These are phyloP conservation scores for Backusella sp. DNA, from an alignment of 192 early-diverging fungal genomes.

Conservation along the genomic window DNA sequence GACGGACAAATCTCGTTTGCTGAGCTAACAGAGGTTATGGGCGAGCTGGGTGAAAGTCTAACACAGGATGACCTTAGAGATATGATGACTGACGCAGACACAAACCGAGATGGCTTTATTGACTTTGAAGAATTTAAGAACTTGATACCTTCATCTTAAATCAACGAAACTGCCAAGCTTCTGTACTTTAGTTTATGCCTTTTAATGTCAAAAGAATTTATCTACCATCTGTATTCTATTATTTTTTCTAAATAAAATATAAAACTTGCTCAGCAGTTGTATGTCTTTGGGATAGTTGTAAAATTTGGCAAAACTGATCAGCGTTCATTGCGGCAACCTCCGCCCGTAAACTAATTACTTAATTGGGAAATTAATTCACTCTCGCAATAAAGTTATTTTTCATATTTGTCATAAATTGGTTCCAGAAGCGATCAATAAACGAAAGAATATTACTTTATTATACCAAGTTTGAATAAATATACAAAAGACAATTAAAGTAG, in stretches of 20 bases:
- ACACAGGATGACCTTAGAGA: conserved; percentile 19
- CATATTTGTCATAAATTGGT: not conserved
- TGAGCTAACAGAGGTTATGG: conserved; percentile 30
- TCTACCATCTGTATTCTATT: not conserved
- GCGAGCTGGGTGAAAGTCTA: conserved; percentile 21
- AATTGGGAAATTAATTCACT: not conserved
- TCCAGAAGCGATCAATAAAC: too few relatives aligned
- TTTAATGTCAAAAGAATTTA: not conserved
- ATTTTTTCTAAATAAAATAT: not conserved
- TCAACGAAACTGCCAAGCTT: not conserved
- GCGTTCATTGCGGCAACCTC: not conserved
- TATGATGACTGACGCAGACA: conserved; percentile 37
- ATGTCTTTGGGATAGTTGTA: not conserved
- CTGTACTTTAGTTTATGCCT: not conserved
- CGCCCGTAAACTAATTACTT: not conserved
- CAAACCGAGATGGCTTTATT: conserved; percentile 34
- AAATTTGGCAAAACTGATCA: not conserved
- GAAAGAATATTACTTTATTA: too few relatives aligned
- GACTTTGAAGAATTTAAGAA: conserved; percentile 40
- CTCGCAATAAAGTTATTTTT: not conserved
- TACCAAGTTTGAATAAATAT: too few relatives aligned
- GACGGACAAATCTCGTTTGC: conserved; percentile 28
- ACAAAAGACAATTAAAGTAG: not conserved
- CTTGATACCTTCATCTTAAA: conserved; percentile 7
- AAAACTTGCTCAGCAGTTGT: not conserved